Evolutionary conservation across 2,329 filamentous ascomycete genomes (phyloP).

Genomic region (Arthroderma uncinatum): DNA sequence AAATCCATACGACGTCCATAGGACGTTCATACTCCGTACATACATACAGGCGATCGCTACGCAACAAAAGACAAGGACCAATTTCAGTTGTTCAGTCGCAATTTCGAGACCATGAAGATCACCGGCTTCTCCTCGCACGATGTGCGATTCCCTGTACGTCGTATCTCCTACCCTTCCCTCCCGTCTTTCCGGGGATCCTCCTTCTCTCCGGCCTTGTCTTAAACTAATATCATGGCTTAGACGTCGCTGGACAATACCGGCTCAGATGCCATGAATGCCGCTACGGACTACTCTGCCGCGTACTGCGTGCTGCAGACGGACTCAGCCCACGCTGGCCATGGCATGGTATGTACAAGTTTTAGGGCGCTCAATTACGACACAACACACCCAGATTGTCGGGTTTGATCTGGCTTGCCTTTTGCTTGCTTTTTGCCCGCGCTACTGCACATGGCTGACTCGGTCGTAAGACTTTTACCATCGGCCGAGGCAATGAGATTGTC

Average conservation of each 20-base stretch:
- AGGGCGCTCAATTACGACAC: not conserved
- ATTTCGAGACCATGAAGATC: slow-evolving; percentile 47
- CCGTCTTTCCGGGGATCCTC: slow-evolving; percentile 7
- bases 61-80: not conserved
- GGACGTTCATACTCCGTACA: no score
- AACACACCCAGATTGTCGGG: not conserved
- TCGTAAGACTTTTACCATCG: slow-evolving; percentile 37
- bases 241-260: slow-evolving; percentile 96
- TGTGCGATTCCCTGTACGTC: slow-evolving; percentile 56
- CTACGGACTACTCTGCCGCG: slow-evolving; percentile 84
- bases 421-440: not conserved
- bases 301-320: slow-evolving; percentile 87
- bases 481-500: slow-evolving; percentile 81
- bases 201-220: not conserved
- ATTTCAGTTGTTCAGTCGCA: not conserved
- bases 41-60: not conserved
- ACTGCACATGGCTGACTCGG: not conserved
- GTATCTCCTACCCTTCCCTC: not conserved
- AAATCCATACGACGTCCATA: no score
- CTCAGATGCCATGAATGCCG: slow-evolving; percentile 92
- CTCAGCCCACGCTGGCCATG: slow-evolving; percentile 38
- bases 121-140: slow-evolving; percentile 61
- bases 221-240: slow-evolving; percentile 20
- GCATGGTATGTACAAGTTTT: slow-evolving; percentile 28
- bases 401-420: not conserved